These are phyloP conservation scores for Castanopsis chinensis DNA, from an alignment of 306 rosid genomes.

Conservation along the genomic window DNA sequence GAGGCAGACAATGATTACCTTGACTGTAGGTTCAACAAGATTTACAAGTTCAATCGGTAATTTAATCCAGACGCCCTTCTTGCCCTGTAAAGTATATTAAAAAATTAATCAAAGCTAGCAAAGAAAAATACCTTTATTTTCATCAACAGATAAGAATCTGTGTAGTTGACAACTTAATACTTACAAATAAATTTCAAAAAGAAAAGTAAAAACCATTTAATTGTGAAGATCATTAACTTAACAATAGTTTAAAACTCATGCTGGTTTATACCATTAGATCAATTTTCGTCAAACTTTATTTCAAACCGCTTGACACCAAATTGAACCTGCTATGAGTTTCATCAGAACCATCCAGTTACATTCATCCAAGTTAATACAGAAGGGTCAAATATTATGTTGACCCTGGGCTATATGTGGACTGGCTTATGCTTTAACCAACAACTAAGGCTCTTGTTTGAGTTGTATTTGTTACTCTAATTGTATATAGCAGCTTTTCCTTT, in stretches of 20 bases:
- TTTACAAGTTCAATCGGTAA: constrained; percentile 44
- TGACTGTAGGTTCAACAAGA: constrained; percentile 48
- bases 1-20: constrained; percentile 34
- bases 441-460: no score
- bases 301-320: background rate
- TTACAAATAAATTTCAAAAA: background rate
- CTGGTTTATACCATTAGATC: background rate
- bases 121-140: background rate
- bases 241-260: background rate
- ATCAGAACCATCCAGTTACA: no score
- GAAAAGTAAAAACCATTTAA: background rate
- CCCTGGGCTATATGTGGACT: no score
- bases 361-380: no score
- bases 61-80: constrained; percentile 57
- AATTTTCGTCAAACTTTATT: background rate
- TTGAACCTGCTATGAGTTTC: no score
- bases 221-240: background rate
- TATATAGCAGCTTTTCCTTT: no score
- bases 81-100: constrained; percentile 32
- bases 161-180: background rate
- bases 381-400: no score
- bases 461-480: no score
- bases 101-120: constrained; percentile 1
- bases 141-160: background rate
- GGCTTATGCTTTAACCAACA: no score